Evolutionary conservation across 148 eudicot genomes (phyloP).

Genomic region (Silene uniflora): DNA sequence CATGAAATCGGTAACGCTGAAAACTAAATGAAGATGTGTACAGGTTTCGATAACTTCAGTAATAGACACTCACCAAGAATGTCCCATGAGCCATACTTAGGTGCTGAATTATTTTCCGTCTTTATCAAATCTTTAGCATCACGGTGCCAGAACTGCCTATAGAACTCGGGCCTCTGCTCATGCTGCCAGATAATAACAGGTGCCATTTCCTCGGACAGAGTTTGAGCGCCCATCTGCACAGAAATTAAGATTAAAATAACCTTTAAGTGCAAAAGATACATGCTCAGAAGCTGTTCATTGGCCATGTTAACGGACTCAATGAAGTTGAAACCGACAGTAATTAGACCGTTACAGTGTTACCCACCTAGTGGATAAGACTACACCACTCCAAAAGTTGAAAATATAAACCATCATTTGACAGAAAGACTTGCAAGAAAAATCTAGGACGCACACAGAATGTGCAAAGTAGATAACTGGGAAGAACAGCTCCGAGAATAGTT

Average conservation of each 20-base stretch:
- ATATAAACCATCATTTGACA: no score
- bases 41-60: neutral
- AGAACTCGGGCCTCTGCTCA: constrained; percentile 61
- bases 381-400: no score
- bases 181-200: constrained; percentile 81
- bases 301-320: no score
- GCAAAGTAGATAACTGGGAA: no score
- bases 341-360: no score
- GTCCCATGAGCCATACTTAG: constrained; percentile 45
- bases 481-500: no score
- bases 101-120: constrained; percentile 33
- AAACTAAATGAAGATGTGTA: no score
- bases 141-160: constrained; percentile 68
- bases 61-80: constrained; percentile 64
- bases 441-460: no score
- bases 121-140: constrained; percentile 39
- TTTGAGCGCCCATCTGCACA: constrained; percentile 79
- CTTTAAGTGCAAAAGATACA: neutral
- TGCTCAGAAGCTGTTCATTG: no score
- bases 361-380: no score
- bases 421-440: no score
- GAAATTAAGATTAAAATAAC: constrained; percentile 5
- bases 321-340: no score
- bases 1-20: neutral
- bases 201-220: constrained; percentile 87